phyloP scores from a whole-genome alignment of 2,329 filamentous ascomycete genomes.

The Colletotrichum noveboracense region DNA sequence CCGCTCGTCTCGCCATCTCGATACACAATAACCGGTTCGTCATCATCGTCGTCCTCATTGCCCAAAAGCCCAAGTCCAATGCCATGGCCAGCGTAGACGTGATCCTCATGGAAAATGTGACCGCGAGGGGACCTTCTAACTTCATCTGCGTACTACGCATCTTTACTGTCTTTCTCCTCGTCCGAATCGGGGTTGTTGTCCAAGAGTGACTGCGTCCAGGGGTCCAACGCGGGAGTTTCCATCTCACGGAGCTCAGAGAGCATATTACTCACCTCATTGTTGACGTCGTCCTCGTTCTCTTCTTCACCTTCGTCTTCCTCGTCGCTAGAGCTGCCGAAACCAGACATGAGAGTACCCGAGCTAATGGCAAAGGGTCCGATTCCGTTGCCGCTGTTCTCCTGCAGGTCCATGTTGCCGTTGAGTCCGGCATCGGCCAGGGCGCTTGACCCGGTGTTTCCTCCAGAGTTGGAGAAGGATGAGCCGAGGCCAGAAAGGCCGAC shows the following conservation, averaged over 20 bases:
- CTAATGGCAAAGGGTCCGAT: slow-evolving; percentile 76
- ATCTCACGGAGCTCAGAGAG: slow-evolving; percentile 21
- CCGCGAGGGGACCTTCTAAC: background rate
- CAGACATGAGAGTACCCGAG: slow-evolving; percentile 79
- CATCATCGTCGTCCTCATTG: background rate
- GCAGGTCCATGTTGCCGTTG: slow-evolving; percentile 63
- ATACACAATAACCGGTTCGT: background rate
- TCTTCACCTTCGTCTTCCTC: slow-evolving; percentile 97
- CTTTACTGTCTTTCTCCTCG: slow-evolving; percentile 1
- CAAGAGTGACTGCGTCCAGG: slow-evolving; percentile 17
- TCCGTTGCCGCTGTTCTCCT: slow-evolving; percentile 67
- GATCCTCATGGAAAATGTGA: background rate
- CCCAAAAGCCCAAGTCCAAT: background rate
- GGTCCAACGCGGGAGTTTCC: slow-evolving; percentile 18
- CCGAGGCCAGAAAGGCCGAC: slow-evolving; percentile 47
- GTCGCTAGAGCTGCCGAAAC: slow-evolving; percentile 93
- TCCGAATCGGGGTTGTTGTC: slow-evolving; percentile 30
- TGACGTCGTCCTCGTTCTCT: slow-evolving; percentile 78
- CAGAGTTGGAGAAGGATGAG: slow-evolving; percentile 33
- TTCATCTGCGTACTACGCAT: slow-evolving; percentile 22
- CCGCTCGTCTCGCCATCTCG: background rate
- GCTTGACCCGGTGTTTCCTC: slow-evolving; percentile 22
- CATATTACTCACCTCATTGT: slow-evolving; percentile 66
- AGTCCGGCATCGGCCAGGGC: slow-evolving; percentile 22
- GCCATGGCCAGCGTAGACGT: background rate